phyloP scores from a whole-genome alignment of 768 basidiomycete genomes.

The Termitomyces sp. region DNA sequence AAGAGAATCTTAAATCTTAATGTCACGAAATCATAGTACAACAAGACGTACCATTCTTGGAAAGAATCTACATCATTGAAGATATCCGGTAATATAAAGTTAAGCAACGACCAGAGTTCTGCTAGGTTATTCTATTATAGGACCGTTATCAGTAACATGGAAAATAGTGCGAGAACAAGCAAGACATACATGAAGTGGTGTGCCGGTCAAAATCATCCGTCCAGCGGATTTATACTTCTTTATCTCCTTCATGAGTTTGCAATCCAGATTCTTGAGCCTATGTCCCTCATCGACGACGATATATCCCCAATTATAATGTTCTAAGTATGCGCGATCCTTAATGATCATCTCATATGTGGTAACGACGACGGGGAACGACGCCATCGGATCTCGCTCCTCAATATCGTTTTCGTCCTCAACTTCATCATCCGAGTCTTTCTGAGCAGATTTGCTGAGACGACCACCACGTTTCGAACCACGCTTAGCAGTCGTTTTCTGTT shows the following conservation, averaged over 20 bases:
- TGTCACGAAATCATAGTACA: neutral
- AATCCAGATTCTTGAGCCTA: slow-evolving; percentile 90
- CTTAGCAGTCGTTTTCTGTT: slow-evolving; percentile 9
- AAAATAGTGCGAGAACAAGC: neutral
- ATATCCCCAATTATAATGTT: slow-evolving; percentile 75
- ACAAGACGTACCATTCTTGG: slow-evolving; percentile 67
- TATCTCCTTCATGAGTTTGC: slow-evolving; percentile 85
- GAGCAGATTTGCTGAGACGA: neutral
- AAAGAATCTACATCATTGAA: slow-evolving; percentile 87
- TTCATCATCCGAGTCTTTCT: neutral
- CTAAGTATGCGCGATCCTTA: slow-evolving; percentile 60
- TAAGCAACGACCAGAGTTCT: slow-evolving; percentile 92
- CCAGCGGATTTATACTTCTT: slow-evolving; percentile 82
- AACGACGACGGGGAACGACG: slow-evolving; percentile 68
- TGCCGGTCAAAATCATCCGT: slow-evolving; percentile 92
- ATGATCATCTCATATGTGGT: slow-evolving; percentile 95
- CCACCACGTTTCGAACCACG: slow-evolving; percentile 9
- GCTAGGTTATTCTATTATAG: slow-evolving; percentile 79
- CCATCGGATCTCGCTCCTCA: slow-evolving; percentile 14
- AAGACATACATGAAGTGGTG: slow-evolving; percentile 82
- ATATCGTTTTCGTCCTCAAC: slow-evolving; percentile 11
- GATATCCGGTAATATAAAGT: slow-evolving; percentile 92
- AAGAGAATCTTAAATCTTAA: slow-evolving; percentile 4
- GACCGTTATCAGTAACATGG: neutral
- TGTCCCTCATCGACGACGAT: slow-evolving; percentile 98